Conservation (phyloP, 2,329 filamentous ascomycete species). For the Pseudogymnoascus sp. region DNA sequence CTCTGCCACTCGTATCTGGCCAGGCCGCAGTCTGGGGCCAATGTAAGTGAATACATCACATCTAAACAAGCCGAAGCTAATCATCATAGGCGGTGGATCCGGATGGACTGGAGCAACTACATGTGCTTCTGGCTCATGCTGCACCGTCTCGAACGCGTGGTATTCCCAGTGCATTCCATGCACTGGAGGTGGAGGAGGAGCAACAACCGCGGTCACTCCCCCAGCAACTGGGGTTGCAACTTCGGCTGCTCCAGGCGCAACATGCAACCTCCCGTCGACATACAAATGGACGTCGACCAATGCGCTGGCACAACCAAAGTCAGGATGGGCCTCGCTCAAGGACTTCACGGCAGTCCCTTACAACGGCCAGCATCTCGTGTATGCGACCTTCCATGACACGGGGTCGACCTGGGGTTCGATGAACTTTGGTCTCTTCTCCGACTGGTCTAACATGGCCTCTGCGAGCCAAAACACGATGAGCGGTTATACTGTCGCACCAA, state of each 20-base stretch:
- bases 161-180: too few species aligned
- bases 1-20: constrained; percentile 8
- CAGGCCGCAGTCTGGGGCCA: not conserved
- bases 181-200: too few species aligned
- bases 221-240: too few species aligned
- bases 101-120: too few species aligned
- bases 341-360: constrained; percentile 51
- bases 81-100: too few species aligned
- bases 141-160: too few species aligned
- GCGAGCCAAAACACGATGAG: constrained; percentile 46
- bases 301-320: constrained; percentile 43
- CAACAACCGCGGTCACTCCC: too few species aligned
- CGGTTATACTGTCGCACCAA: constrained; percentile 45
- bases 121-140: too few species aligned
- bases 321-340: constrained; percentile 51
- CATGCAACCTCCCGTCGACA: constrained; percentile 45
- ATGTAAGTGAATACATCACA: too few species aligned
- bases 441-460: constrained; percentile 44
- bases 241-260: not conserved
- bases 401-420: constrained; percentile 47
- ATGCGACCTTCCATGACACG: constrained; percentile 42
- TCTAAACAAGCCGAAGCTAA: too few species aligned
- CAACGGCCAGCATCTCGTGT: constrained; percentile 54
- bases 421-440: constrained; percentile 46
- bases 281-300: constrained; percentile 48